Base-by-base conservation (phyloP, 139 green algal genomes). In the Parachlorella kessleri region DNA sequence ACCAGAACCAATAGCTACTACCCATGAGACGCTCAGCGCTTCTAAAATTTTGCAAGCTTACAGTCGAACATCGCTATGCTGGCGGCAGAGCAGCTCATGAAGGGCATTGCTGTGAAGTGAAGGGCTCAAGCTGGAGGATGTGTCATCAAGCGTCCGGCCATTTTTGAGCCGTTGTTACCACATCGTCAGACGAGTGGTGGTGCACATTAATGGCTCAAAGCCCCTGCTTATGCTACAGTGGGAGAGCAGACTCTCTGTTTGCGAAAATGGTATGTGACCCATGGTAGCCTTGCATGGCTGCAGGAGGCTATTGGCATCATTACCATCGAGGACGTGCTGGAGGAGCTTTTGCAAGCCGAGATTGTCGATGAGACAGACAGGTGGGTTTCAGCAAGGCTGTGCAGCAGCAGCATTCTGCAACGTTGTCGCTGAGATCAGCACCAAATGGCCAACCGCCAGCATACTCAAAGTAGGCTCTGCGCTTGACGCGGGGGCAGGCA, bases 311-410 rank as follows among this genome's bases (percentile, higher is more conserved):
- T 79, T 2, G 73, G 73, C 14, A 35, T 79, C 39, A 79, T 79
- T 39, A 79, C 73, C 2, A 79, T n/a, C 10, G 21, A 78, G 69
- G 66, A 68, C 18, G 88, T 93, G 35, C 64, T 93, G n/a, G 87
- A 87, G 59, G 83, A 87, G 68, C 73, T 87, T 21, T 70, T 85
- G 14, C 32, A 80, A 68, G 70, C 84, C 55, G 86, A 93, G 55
- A 92, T 93, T 38, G 66, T 92, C 36, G 89, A 93, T 68, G 89
- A 93, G 76, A 93, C 88, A 21, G 89, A 93, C 72, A 72, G 83
- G 55, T 87, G 77, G 55, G 75, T 26, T 6, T 8, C 38, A 5
- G 9, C 37, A 8, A 14, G 14, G 3, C 6, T 32, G 55, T 36
- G 55, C 55, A 66, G 55, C 55, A 7, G 7, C 5, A 36, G 7